Percentiles rank a stretch among this genome's conserved stretches.
phyloP scores from a whole-genome alignment of 805 yeast species.

The Yarrowia porcina region DNA sequence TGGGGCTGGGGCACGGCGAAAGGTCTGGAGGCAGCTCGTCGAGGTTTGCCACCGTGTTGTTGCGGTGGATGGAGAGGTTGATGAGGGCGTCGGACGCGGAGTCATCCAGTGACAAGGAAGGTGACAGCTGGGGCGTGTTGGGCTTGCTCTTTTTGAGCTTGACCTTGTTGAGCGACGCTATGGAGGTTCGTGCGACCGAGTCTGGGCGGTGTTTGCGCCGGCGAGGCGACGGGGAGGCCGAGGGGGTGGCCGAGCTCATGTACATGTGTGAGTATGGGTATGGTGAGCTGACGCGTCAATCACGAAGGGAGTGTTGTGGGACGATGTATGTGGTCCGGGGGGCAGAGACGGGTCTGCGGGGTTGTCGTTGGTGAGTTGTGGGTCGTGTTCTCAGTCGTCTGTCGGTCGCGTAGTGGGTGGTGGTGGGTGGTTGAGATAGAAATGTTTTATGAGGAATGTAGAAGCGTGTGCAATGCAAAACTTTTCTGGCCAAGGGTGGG shows the following conservation, averaged over 20 bases:
- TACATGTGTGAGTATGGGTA: background rate
- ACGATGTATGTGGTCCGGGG: too few relatives aligned
- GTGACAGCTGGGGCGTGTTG: constrained; percentile 22
- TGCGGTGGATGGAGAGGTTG: constrained; percentile 25
- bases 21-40: constrained; percentile 8
- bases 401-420: background rate
- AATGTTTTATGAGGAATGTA: background rate
- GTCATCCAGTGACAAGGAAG: constrained; percentile 11
- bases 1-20: constrained; percentile 21
- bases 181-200: constrained; percentile 6
- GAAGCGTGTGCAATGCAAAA: background rate
- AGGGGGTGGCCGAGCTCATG: constrained; percentile 24
- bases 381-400: background rate
- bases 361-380: background rate
- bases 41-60: constrained; percentile 17
- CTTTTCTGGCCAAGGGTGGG: background rate
- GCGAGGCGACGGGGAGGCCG: constrained; percentile 24
- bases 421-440: too few relatives aligned
- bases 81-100: constrained; percentile 24
- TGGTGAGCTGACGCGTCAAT: background rate
- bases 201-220: constrained; percentile 22
- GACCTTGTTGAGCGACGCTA: constrained; percentile 10
- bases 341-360: too few relatives aligned
- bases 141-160: constrained; percentile 25
- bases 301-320: too few relatives aligned